These are phyloP conservation scores for Telfairia occidentalis DNA, from an alignment of 331 rosid species.

Conservation along the genomic window DNA sequence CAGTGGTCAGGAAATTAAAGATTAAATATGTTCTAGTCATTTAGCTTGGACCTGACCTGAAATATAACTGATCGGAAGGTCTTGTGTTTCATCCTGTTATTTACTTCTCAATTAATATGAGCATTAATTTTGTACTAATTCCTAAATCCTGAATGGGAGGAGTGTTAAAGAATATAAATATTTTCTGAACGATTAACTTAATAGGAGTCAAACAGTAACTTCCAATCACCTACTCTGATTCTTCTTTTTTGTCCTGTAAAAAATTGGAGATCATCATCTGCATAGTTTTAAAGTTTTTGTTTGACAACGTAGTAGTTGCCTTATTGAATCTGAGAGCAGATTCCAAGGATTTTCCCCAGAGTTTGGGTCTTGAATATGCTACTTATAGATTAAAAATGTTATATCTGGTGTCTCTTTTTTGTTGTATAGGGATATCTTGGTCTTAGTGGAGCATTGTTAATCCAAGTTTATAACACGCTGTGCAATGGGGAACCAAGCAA, in stretches of 20 bases:
- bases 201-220: not conserved
- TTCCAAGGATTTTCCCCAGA: not conserved
- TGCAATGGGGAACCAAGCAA: slow-evolving; percentile 50
- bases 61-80: too few relatives aligned
- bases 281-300: not conserved
- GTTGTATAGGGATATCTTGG: slow-evolving; percentile 72
- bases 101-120: too few relatives aligned
- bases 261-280: not conserved
- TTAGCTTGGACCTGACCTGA: too few relatives aligned
- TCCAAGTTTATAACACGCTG: slow-evolving; percentile 49
- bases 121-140: not conserved
- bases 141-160: not conserved
- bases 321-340: not conserved
- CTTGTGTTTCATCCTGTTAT: too few relatives aligned
- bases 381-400: not conserved
- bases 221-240: not conserved
- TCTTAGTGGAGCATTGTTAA: slow-evolving; percentile 77
- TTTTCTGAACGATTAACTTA: not conserved
- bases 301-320: not conserved
- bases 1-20: not conserved
- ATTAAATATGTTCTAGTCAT: not conserved
- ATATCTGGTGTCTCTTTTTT: not conserved
- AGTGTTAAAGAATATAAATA: not conserved
- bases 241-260: too few relatives aligned
- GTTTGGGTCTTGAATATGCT: slow-evolving; percentile 1